phyloP scores from a whole-genome alignment of 2,329 filamentous ascomycete genomes.

The Tolypocladium ovalisporum region DNA sequence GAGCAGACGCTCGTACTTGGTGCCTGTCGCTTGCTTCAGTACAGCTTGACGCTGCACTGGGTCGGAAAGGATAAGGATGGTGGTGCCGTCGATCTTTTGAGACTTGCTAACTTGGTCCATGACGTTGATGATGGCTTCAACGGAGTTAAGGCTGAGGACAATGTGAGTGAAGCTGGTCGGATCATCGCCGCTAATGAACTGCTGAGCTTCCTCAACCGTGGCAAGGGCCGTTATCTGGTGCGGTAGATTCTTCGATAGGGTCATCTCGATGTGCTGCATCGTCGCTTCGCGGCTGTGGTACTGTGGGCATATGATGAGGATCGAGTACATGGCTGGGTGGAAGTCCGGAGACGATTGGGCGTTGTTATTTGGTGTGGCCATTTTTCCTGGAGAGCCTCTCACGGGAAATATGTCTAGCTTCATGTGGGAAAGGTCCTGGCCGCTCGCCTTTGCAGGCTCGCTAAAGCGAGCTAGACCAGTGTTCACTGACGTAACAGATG shows the following conservation, averaged over 20 bases:
- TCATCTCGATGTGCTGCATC: slow-evolving; percentile 85
- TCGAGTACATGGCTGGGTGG: slow-evolving; percentile 68
- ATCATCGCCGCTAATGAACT: slow-evolving; percentile 56
- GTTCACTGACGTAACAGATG: slow-evolving; percentile 58
- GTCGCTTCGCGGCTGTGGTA: slow-evolving; percentile 80
- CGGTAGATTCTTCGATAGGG: slow-evolving; percentile 76
- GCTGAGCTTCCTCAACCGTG: slow-evolving; percentile 60
- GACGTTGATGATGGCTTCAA: slow-evolving; percentile 63
- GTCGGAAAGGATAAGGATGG: slow-evolving; percentile 75
- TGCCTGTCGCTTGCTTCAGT: slow-evolving; percentile 54
- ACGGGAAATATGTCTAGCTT: slow-evolving; percentile 50
- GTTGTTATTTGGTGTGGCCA: slow-evolving; percentile 22
- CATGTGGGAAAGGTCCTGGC: slow-evolving; percentile 51
- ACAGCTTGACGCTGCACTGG: slow-evolving; percentile 81
- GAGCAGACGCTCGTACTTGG: slow-evolving; percentile 52
- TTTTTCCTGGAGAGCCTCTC: slow-evolving; percentile 29
- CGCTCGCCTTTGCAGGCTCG: slow-evolving; percentile 54
- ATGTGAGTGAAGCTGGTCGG: slow-evolving; percentile 77
- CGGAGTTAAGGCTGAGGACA: slow-evolving; percentile 68
- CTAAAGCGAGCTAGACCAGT: slow-evolving; percentile 49
- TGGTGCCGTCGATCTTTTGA: slow-evolving; percentile 48
- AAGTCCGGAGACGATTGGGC: slow-evolving; percentile 23
- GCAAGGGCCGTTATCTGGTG: slow-evolving; percentile 69
- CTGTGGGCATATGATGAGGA: slow-evolving; percentile 80
- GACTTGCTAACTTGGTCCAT: slow-evolving; percentile 60